Evolutionary conservation across 2,329 filamentous ascomycete species (phyloP), one percentile per base, ranked within the genome.

Genomic region (Pseudocercospora eumusae): DNA sequence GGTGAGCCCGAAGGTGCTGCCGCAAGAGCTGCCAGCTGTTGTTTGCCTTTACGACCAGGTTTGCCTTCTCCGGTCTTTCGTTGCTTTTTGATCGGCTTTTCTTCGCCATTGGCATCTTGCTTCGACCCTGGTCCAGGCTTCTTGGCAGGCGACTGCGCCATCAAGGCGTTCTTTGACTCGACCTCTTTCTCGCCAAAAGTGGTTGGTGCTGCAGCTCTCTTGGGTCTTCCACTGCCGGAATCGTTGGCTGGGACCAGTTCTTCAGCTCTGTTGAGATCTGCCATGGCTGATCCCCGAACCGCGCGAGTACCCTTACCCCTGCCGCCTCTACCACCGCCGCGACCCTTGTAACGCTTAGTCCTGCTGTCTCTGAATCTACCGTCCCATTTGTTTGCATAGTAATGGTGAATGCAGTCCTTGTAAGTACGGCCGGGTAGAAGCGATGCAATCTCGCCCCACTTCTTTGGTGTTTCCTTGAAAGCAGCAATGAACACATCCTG

Each of bases 331-430:
- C 73, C 62, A n/a, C 47, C 47, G 10, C 47, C 47, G 10, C 44
- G 65, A 40, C 72, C 59, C 69, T 77, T 71, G 55, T 74, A 67
- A 67, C 73, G 75, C 61, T 72, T 86, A 75, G 85, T 88, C 28
- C 89, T 81, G 75, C 90, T 91, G 71, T 91, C 88, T 74, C 93
- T 92, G 64, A 93, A 87, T 65, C 90, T 88, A 45, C 87, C 84
- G 52, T 87, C 83, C 77, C 88, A 89, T 77, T 86, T 95, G 73
- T 88, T 90, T 65, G 90, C 82, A 75, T 95, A 95, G 76, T 95
- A 95, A 75, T 93, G 92, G 72, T 92, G 88, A 68, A 95, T 95
- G 75, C 89, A 92, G 52, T 90, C 85, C 66, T 89, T 88, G 75
- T 91, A 92, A 69, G 90, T 87, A 23, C 90, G 86, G 28, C 83